Percentiles rank a stretch among this genome's conserved stretches.
phyloP scores from a whole-genome alignment of 805 yeast genomes.

The Kockiozyma suomiensis region DNA sequence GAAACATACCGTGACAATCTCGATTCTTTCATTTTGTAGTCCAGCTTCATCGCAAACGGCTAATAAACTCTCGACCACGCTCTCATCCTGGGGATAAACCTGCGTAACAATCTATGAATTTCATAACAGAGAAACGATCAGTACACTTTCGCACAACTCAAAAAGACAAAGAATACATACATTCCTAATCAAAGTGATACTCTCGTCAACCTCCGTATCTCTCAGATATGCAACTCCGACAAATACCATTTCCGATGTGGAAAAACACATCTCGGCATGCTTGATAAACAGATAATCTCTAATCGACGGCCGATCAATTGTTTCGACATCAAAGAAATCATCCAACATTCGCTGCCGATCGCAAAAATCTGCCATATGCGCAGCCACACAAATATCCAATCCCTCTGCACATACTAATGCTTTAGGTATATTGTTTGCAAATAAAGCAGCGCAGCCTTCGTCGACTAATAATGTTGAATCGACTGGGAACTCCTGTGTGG shows the following conservation, averaged over 20 bases:
- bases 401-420: conserved; percentile 32
- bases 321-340: conserved; percentile 34
- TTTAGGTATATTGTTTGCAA: conserved; percentile 37
- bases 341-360: conserved; percentile 38
- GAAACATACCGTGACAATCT: conserved; percentile 20
- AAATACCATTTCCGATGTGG: conserved; percentile 28
- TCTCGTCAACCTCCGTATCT: conserved; percentile 31
- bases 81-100: conserved; percentile 22
- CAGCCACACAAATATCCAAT: conserved; percentile 40
- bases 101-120: conserved; percentile 19
- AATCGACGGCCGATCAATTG: conserved; percentile 25
- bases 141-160: neutral
- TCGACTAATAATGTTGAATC: conserved; percentile 39
- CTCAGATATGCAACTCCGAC: conserved; percentile 38
- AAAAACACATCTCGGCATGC: conserved; percentile 38
- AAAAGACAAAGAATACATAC: conserved; percentile 1
- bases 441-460: conserved; percentile 38
- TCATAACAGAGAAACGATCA: no score
- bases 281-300: conserved; percentile 37
- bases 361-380: conserved; percentile 40
- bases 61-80: conserved; percentile 15
- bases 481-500: conserved; percentile 34
- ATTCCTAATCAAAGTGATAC: conserved; percentile 32
- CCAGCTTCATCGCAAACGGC: conserved; percentile 28
- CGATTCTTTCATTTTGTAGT: conserved; percentile 6